Base-by-base conservation (phyloP, 2,329 filamentous ascomycete genomes). In the Monilinia fructigena region DNA sequence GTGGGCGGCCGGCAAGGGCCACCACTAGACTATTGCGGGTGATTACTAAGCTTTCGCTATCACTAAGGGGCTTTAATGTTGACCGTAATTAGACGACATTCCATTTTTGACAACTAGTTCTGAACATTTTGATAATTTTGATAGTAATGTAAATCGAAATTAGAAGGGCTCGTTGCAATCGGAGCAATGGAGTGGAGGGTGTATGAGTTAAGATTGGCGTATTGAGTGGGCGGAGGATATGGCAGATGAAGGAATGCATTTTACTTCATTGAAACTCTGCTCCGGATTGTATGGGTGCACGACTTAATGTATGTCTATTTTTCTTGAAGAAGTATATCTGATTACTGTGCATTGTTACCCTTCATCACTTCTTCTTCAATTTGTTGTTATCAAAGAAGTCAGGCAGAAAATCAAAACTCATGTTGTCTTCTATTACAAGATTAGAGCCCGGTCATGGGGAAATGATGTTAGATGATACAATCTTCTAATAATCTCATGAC, bases 21-120 rank as follows among this genome's bases (percentile, higher is more conserved):
- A 8, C 31, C 7, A 31, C 47, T 50, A 23, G 12, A 60, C 45
- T 38, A 50, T 20, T 10, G 45, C 14, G 18, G 58, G 58, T 26
- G 50, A 60, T 61, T 38, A 61, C 45, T 61, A 50, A 61, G 58
- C 58, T 26, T 50, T 23, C 4, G 20, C 31, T 38, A 20, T 50
- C 58, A 60, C 8, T 38, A 20, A 18, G 23, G 58, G 12, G 58
- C 58, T 50, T 50, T 38, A 50, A 38, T 26, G 31, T 40, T 50
- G n/a, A 61, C 28, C 28, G 28, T 61, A 61, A 61, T 61, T 31
- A 50, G 58, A 61, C 58, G 58, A 61, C 58, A 50, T 61, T 47
- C 23, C 45, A 38, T 4, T 40, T 12, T 61, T 26, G 45, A 38
- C 28, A 23, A 10, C 1, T 3, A 35, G 7, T 23, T 26, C 26